Base-by-base conservation (phyloP, 176 grass and related monocot species). In the Aechmea fasciata region DNA sequence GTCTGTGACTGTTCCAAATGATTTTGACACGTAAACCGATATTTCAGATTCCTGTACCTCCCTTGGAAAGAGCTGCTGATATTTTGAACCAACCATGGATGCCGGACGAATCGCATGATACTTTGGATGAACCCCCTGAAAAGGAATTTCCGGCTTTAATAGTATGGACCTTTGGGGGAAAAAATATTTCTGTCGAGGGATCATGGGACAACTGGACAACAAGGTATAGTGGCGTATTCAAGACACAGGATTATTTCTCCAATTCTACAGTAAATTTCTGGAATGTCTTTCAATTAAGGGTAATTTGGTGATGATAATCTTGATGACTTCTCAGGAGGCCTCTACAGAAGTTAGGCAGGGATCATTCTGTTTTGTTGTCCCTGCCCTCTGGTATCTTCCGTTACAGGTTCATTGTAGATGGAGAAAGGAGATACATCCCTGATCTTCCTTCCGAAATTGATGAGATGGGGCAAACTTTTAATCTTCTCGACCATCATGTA, bases 171-270 rank as follows among this genome's bases (percentile, higher is more conserved):
- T 78, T 87, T 63, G 95, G 90, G 70, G 95, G 95, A 77, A 90
- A 84, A 19, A 81, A 49, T 77, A 84, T 94, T 57, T 81, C 73
- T 68, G 95, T 99, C 69, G 95, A 99, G 85, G 95, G 95, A 75
- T 99, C 95, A 68, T 99, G 95, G 95, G 95, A 99, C 81, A 87
- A 94, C 57, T 99, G 95, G 95, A 94, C 75, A 83, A 81, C 95
- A 78, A 90, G 90, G 90, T 94, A 83, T 28, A 74, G 4, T 50
- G 48, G 10, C 50, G 17, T n/a, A 4, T n/a, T 51, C 17, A 23
- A 22, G 6, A 69, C 15, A 24, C 51, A 1, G 13, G 18, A 24
- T 12, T 26, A 28, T 51, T 26, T 28, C 20, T 75, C 68, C 52
- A 48, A 64, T 63, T 62, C 62, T 19, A 52, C 68, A 25, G 4